These are phyloP conservation scores for Cicer cuneatum DNA, from an alignment of 306 rosid species.

Conservation along the genomic window DNA sequence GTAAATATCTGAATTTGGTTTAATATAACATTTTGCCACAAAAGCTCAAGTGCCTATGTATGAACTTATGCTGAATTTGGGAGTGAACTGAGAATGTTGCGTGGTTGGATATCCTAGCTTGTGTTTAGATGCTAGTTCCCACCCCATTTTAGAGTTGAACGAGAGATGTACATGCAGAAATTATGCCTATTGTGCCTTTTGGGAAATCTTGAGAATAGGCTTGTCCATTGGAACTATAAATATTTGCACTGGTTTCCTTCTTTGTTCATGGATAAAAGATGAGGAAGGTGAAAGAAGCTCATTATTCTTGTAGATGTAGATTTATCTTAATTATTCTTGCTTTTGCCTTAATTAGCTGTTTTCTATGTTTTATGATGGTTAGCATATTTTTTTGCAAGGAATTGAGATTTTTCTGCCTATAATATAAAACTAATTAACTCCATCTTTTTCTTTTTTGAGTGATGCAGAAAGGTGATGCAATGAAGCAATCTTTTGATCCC, in stretches of 20 bases:
- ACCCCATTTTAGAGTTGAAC: constrained; percentile 8
- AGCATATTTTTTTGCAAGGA: neutral
- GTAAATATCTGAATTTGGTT: neutral
- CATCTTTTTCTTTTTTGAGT: constrained; percentile 24
- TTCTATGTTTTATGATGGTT: constrained; percentile 27
- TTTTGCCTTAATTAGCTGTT: constrained; percentile 18
- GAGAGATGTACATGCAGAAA: neutral
- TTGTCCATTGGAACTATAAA: neutral
- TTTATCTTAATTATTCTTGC: neutral
- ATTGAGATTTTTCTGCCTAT: constrained; percentile 27
- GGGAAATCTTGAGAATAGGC: neutral
- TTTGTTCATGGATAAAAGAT: neutral
- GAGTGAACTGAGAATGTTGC: constrained; percentile 1
- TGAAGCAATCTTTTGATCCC: constrained; percentile 65
- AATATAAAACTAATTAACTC: constrained; percentile 28
- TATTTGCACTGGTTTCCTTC: constrained; percentile 12
- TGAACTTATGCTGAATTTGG: constrained; percentile 22
- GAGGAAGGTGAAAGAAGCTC: constrained; percentile 14
- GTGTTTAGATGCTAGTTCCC: constrained; percentile 18
- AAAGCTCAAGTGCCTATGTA: constrained; percentile 13
- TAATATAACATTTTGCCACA: constrained; percentile 5
- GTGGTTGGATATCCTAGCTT: constrained; percentile 24
- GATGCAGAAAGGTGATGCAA: constrained; percentile 57
- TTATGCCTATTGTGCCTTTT: neutral
- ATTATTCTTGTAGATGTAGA: constrained; percentile 7